A percentile compares a stretch with the other conserved stretches of the same genome.
phyloP scores from a whole-genome alignment of 108 stramenopile genomes.

The Asterionellopsis glacialis region DNA sequence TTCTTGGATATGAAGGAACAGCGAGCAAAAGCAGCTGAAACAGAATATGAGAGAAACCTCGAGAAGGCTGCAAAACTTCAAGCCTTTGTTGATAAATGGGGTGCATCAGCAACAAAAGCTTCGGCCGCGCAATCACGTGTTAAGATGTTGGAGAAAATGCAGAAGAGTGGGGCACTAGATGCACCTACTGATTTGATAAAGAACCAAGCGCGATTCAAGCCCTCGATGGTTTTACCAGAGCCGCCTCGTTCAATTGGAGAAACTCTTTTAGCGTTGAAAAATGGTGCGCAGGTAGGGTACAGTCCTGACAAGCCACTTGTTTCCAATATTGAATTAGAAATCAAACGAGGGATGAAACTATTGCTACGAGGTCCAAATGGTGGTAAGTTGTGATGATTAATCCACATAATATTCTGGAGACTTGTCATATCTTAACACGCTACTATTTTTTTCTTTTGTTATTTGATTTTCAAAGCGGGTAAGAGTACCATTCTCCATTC shows the following conservation, averaged over 20 bases:
- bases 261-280: slow-evolving; percentile 44
- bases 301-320: slow-evolving; percentile 33
- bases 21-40: slow-evolving; percentile 63
- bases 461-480: slow-evolving; percentile 28
- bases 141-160: slow-evolving; percentile 72
- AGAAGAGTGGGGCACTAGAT: neutral
- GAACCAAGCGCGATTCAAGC: slow-evolving; percentile 9
- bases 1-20: slow-evolving; percentile 71
- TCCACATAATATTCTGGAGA: neutral
- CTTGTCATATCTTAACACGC: neutral
- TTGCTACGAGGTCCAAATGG: slow-evolving; percentile 82
- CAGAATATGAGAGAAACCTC: slow-evolving; percentile 78
- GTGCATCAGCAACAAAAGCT: slow-evolving; percentile 86
- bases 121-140: slow-evolving; percentile 81
- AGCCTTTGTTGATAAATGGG: slow-evolving; percentile 83
- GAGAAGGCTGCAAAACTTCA: slow-evolving; percentile 84
- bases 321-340: slow-evolving; percentile 36
- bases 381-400: slow-evolving; percentile 39
- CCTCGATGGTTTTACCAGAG: slow-evolving; percentile 43
- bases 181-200: neutral
- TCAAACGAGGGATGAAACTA: slow-evolving; percentile 62
- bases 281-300: slow-evolving; percentile 60
- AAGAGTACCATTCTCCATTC: slow-evolving; percentile 87
- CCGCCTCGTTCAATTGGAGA: slow-evolving; percentile 68
- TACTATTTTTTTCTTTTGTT: neutral